Base-by-base conservation (phyloP, 495 filamentous ascomycete genomes). In the Gamarada debralockiae region DNA sequence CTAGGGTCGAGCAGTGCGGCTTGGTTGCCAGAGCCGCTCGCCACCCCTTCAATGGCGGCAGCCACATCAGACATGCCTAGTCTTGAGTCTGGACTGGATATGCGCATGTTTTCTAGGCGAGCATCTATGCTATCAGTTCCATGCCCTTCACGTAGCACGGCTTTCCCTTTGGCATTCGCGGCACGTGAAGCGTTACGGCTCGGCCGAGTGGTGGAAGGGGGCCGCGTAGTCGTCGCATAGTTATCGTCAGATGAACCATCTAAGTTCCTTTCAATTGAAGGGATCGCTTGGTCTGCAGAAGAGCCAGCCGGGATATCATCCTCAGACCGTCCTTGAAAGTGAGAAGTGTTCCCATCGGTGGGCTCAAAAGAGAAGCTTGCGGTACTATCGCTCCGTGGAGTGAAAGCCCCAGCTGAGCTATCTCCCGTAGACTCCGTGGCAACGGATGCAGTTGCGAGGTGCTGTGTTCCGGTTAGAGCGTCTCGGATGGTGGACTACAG, bases 201-300 rank as follows among this genome's bases (percentile, higher is more conserved):
- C 18, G 6, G 18, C 20, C 3, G 22, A 40, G 42, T 27, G 41
- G 51, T 15, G 51, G 3, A 4, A 54, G 14, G 25, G 51, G 22
- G 21, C 33, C 31, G 37, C 44, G 43, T 34, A 5, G 18, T 25
- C 18, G 34, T 38, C 20, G 22, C 23, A 23, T 22, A 27, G 51
- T 25, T 20, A 54, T 24, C 51, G 1, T 31, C 51, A 21, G 51
- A 47, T n/a, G 51, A 40, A 39, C 18, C 33, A 37, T 3, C 22
- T n/a, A 23, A 39, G 33, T 25, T 18, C 23, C 33, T 31, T 48
- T 47, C 51, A 54, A 54, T 54, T 27, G 51, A 47, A 48, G 42
- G 51, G 21, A 47, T 12, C 18, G 43, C 38, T n/a, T 33, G 12
- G 25, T 54, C 51, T 29, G 40, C 15, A 47, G 25, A 29, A 20